A percentile compares a stretch with the other conserved stretches of the same genome.
phyloP scores from a whole-genome alignment of 352 stramenopile genomes.

The Elongisporangium undulatum region DNA sequence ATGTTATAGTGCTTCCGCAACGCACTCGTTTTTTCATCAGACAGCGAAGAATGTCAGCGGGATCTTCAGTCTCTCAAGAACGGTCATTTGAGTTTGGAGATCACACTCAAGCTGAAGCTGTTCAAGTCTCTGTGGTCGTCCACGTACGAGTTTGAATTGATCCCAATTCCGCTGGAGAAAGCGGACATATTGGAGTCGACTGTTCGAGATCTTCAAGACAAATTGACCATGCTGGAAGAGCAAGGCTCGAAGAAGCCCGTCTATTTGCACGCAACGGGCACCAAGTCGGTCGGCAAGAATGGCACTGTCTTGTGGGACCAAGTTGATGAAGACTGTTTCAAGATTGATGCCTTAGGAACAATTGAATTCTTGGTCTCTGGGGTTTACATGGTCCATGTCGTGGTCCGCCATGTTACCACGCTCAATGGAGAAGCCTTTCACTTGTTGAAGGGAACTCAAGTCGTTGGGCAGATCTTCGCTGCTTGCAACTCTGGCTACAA shows the following conservation, averaged over 20 bases:
- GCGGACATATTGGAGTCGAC: slow-evolving; percentile 2
- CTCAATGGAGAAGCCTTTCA: neutral
- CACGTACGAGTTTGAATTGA: neutral
- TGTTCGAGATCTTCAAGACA: neutral
- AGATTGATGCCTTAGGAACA: neutral
- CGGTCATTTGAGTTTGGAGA: neutral
- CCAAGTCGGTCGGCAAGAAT: neutral
- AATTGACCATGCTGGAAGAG: neutral
- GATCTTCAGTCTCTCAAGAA: neutral
- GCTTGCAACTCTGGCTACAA: neutral
- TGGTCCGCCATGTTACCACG: neutral
- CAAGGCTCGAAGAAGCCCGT: neutral
- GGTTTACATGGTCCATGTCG: neutral
- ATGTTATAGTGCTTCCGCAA: neutral
- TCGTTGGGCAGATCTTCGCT: neutral
- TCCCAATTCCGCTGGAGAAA: neutral
- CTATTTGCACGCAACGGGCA: neutral
- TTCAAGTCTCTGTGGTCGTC: slow-evolving; percentile 1
- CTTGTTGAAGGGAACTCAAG: neutral
- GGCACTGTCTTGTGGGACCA: neutral
- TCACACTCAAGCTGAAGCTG: slow-evolving; percentile 2
- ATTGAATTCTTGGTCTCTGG: neutral
- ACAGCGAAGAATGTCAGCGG: neutral
- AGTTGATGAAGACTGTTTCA: neutral
- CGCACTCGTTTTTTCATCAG: neutral